Conservation (phyloP, 2,329 filamentous ascomycete species). For the Elsinoe fawcettii region DNA sequence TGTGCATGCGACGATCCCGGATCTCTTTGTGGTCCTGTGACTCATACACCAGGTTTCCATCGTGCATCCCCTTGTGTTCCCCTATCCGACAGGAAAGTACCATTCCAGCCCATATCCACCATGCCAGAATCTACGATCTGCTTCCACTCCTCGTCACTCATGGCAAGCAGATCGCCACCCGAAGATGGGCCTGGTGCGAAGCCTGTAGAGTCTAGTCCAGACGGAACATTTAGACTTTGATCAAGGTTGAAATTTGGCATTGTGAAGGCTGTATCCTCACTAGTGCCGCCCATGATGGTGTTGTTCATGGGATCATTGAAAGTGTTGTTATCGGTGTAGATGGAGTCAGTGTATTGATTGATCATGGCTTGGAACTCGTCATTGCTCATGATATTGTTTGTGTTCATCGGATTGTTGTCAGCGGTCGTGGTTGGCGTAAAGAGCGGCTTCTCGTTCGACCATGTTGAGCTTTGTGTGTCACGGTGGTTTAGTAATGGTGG, state of each 20-base stretch:
- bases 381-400: conserved; percentile 9
- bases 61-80: not conserved
- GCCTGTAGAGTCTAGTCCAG: not conserved
- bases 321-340: not conserved
- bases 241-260: conserved; percentile 11
- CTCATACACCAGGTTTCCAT: conserved; percentile 1
- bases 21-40: not conserved
- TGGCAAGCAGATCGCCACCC: not conserved
- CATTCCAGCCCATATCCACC: conserved; percentile 13
- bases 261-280: conserved; percentile 13
- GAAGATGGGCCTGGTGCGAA: not conserved
- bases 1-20: no score
- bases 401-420: not conserved
- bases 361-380: conserved; percentile 15
- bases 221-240: not conserved
- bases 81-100: conserved; percentile 4
- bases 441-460: conserved; percentile 3
- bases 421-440: not conserved
- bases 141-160: conserved; percentile 13
- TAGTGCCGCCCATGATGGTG: conserved; percentile 1
- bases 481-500: conserved; percentile 7
- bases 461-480: conserved; percentile 2
- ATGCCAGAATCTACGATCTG: conserved; percentile 8
- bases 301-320: conserved; percentile 10
- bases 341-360: conserved; percentile 6